Percentiles rank a stretch among this genome's conserved stretches.
phyloP scores from a whole-genome alignment of 2,329 filamentous ascomycete genomes.

The Talaromyces sp. region DNA sequence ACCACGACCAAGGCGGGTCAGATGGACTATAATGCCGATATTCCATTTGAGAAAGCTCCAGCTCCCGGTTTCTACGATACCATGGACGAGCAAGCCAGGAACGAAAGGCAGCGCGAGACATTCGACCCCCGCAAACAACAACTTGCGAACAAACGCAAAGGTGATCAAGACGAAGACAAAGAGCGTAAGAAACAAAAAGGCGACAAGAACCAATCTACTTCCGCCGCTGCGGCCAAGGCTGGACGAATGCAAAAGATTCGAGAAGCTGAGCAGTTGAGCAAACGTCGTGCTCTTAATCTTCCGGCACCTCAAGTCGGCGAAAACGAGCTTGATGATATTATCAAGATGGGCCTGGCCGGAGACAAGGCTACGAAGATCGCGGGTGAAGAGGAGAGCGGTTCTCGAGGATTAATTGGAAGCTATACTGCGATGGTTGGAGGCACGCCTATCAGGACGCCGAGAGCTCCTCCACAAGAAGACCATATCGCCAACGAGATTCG shows the following conservation, averaged over 20 bases:
- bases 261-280: conserved; percentile 95
- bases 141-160: conserved; percentile 85
- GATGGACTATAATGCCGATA: conserved; percentile 99
- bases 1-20: conserved; percentile 85
- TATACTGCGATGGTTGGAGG: conserved; percentile 75
- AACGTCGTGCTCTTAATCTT: conserved; percentile 73
- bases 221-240: conserved; percentile 84
- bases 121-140: conserved; percentile 94
- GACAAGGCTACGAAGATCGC: conserved; percentile 75
- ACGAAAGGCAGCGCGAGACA: conserved; percentile 75
- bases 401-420: conserved; percentile 77
- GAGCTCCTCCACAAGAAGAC: conserved; percentile 87
- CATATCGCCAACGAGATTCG: conserved; percentile 93
- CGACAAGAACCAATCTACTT: conserved; percentile 67
- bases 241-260: conserved; percentile 91
- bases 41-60: conserved; percentile 92
- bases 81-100: conserved; percentile 68
- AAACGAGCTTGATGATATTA: conserved; percentile 88
- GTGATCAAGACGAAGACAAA: conserved; percentile 75
- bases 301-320: conserved; percentile 90
- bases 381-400: conserved; percentile 66
- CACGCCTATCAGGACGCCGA: conserved; percentile 86
- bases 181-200: conserved; percentile 80
- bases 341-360: conserved; percentile 96
- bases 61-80: conserved; percentile 92